These are phyloP conservation scores for Trichoderma sp. DNA, from an alignment of 2,329 filamentous ascomycete species.

Conservation along the genomic window DNA sequence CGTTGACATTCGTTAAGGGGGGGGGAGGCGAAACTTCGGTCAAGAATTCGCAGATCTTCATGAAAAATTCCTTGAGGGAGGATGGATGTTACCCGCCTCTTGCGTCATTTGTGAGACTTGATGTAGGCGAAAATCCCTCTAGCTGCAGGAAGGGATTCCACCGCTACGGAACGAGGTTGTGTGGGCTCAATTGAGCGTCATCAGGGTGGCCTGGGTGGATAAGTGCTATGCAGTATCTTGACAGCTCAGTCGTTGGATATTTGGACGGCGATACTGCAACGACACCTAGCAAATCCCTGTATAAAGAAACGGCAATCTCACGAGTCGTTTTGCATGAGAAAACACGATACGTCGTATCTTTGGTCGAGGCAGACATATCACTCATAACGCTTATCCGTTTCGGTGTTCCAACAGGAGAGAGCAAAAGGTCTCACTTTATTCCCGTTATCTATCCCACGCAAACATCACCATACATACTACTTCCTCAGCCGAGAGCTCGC, in stretches of 20 bases:
- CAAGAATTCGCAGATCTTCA: constrained; percentile 18
- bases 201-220: not conserved
- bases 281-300: not conserved
- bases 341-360: not conserved
- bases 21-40: constrained; percentile 13
- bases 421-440: not conserved
- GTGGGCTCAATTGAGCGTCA: too few species aligned
- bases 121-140: constrained; percentile 11
- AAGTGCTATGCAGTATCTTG: not conserved
- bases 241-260: not conserved
- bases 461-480: not conserved
- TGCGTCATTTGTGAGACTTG: constrained; percentile 6
- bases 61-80: constrained; percentile 2
- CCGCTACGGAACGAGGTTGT: not conserved
- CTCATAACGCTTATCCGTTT: not conserved
- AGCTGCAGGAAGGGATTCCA: constrained; percentile 1
- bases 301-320: constrained; percentile 18
- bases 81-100: constrained; percentile 9
- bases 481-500: not conserved
- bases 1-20: not conserved
- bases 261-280: not conserved
- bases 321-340: not conserved
- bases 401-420: not conserved
- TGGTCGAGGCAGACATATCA: not conserved
- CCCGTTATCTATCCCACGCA: not conserved